Evolutionary conservation across 805 yeast genomes (phyloP), one percentile per base, ranked within the genome.

Genomic region (Candida anglica): DNA sequence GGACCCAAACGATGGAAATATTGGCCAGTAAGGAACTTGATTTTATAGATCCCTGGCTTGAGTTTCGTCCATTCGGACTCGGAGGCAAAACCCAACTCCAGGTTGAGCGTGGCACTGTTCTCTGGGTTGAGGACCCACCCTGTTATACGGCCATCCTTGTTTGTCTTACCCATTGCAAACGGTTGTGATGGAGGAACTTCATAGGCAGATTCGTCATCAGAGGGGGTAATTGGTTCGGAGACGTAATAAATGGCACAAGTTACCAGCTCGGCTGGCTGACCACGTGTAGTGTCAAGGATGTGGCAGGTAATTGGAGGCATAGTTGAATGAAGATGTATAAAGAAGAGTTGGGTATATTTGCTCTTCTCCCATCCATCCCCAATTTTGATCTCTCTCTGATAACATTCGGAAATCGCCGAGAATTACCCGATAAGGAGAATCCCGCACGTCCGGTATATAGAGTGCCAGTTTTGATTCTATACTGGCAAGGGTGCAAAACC

Each of bases 211-310:
- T 54, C 66, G 14, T 47, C 51, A 6, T 41, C 39, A 6, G 57
- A 55, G 11, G 50, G 33, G 15, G 35, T 20, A 17, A 48, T 31
- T 25, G 50, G 43, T 5, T 54, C 48, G 1, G 69, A 45, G 3
- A 72, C 37, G 34, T 56, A 58, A 50, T 65, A 75, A 23, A 83
- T 60, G 19, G 79, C 79, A 51, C 93, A 86, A 3, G 69, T 60
- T n/a, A 89, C 89, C n/a, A 69, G 71, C 0, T 61, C 53, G 1
- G 96, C 96, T 1, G 98, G 98, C 39, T 66, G 71, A 1, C 98
- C 98, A 6, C 69, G 59, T 7, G 84, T 79, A 5, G 96, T 88
- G 50, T 89, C 96, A 15, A 89, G 67, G 7, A 89, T 75, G 56
- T 89, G 98, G 62, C 97, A 89, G 3, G 96, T 88, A 25, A 88